phyloP scores from a whole-genome alignment of 2,329 filamentous ascomycete species.

The Trichoderma lentiforme region DNA sequence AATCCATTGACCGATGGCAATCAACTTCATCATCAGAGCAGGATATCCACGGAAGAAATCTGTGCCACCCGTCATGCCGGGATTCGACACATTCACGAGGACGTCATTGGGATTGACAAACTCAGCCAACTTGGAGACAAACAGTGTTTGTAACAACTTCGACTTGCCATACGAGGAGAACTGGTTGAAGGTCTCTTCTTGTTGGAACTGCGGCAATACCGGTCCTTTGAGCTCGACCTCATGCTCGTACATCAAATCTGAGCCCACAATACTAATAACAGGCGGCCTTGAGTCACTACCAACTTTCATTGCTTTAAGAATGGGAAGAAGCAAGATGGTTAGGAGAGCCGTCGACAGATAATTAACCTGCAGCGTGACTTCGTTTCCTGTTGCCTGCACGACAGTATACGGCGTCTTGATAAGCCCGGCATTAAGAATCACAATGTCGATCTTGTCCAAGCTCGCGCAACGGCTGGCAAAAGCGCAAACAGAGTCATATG shows the following conservation, averaged over 20 bases:
- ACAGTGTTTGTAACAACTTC: neutral
- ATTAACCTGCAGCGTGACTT: neutral
- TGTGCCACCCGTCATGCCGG: conserved; percentile 31
- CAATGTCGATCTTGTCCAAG: neutral
- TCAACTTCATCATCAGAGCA: neutral
- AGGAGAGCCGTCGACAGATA: conserved; percentile 3
- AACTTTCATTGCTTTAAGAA: neutral
- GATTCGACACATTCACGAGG: conserved; percentile 37
- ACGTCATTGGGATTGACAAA: conserved; percentile 34
- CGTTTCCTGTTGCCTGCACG: neutral
- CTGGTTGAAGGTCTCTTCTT: neutral
- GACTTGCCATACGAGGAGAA: neutral
- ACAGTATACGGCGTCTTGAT: neutral
- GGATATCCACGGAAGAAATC: neutral
- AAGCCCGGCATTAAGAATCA: neutral
- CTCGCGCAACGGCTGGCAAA: neutral
- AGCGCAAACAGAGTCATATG: neutral
- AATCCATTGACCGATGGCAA: neutral
- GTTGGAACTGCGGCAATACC: neutral
- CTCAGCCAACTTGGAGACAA: conserved; percentile 31
- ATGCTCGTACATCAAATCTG: neutral
- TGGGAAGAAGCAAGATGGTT: neutral
- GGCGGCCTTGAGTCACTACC: neutral
- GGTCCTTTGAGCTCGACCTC: neutral
- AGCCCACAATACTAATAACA: neutral